These are phyloP conservation scores for Aspergillus awamori DNA, from an alignment of 2,329 filamentous ascomycete species.

Conservation along the genomic window DNA sequence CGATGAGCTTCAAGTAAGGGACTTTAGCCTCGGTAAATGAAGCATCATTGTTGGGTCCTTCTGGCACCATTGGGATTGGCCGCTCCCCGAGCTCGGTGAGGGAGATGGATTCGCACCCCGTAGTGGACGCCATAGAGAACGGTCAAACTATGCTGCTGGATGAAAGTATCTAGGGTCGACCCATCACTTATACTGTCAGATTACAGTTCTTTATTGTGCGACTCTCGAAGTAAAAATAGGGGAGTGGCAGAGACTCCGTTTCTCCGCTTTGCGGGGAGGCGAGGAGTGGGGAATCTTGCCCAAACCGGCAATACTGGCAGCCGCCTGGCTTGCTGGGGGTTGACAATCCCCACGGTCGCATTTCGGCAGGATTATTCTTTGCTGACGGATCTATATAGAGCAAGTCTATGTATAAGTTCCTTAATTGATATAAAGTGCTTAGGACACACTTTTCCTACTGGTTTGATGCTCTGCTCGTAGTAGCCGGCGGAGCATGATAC, in stretches of 20 bases:
- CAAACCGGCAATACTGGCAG: neutral
- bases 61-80: neutral
- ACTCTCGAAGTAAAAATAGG: neutral
- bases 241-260: neutral
- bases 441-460: too few relatives aligned
- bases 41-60: neutral
- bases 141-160: too few relatives aligned
- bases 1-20: conserved; percentile 52
- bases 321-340: neutral
- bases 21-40: neutral
- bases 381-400: too few relatives aligned
- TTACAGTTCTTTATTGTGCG: too few relatives aligned
- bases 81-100: neutral
- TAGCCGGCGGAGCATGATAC: too few relatives aligned
- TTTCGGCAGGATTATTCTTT: neutral
- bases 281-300: neutral
- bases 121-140: neutral
- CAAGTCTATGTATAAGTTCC: too few relatives aligned
- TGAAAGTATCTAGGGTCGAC: too few relatives aligned
- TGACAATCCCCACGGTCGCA: neutral
- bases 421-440: too few relatives aligned
- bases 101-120: neutral
- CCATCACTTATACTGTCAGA: too few relatives aligned
- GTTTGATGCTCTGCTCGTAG: too few relatives aligned
- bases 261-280: too few relatives aligned